Conservation (phyloP, 192 early-diverging fungal genomes). For the Spizellomyces punctatus region DNA sequence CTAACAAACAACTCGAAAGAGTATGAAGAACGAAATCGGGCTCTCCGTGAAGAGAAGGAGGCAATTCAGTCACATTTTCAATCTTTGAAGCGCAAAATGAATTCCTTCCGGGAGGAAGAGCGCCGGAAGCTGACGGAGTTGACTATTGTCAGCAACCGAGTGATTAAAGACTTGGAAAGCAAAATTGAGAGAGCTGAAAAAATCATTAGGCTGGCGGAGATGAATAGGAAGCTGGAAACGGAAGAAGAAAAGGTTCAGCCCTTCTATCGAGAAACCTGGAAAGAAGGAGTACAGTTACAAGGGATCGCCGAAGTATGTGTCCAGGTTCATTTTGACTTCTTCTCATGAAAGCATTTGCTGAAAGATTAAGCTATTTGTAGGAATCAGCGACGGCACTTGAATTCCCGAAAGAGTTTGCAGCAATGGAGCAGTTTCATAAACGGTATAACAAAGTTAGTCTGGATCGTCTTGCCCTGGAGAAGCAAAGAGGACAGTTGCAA, state of each 20-base stretch:
- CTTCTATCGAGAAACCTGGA: conserved; percentile 43
- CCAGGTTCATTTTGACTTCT: not conserved
- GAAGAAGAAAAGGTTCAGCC: conserved; percentile 60
- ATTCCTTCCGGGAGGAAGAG: conserved; percentile 56
- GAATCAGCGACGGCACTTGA: not conserved
- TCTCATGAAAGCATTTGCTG: not conserved
- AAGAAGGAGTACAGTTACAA: conserved; percentile 14
- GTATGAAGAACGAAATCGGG: conserved; percentile 53
- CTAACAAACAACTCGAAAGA: conserved; percentile 50
- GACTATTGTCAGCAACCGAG: conserved; percentile 49
- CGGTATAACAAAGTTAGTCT: conserved; percentile 60
- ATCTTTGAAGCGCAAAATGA: conserved; percentile 57
- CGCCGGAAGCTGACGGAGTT: conserved; percentile 50
- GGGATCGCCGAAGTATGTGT: not conserved
- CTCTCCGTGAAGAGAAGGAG: conserved; percentile 56
- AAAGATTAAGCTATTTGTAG: not conserved
- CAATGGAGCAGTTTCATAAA: conserved; percentile 64
- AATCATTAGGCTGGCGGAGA: conserved; percentile 64
- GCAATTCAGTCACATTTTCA: conserved; percentile 60
- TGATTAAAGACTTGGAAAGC: conserved; percentile 46
- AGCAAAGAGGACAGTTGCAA: conserved; percentile 42
- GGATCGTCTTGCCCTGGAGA: conserved; percentile 53
- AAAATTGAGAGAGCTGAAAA: conserved; percentile 61
- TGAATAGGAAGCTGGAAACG: conserved; percentile 66
- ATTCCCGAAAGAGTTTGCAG: conserved; percentile 50